Evolutionary conservation across 441 rosid species (phyloP).

Genomic region (Isatis lusitanica): DNA sequence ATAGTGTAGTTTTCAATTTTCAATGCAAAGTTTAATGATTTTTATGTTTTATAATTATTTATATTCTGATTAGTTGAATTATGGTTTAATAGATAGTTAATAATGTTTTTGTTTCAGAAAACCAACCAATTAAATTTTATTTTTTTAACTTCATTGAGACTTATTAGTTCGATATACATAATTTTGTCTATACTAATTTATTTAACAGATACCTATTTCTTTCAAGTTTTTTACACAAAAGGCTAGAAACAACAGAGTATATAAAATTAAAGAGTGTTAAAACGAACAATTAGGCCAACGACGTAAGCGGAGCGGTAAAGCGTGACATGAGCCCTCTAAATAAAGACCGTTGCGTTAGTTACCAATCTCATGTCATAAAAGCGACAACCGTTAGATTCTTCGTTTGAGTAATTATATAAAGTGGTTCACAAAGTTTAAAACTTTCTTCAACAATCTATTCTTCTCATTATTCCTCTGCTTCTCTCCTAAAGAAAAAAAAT

Average conservation of each 20-base stretch:
- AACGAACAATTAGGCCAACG: constrained; percentile 24
- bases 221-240: neutral
- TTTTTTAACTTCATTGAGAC: neutral
- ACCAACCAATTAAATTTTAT: too few relatives aligned
- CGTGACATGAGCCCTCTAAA: constrained; percentile 10
- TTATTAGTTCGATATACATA: neutral
- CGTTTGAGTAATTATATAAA: neutral
- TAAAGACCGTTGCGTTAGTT: constrained; percentile 7
- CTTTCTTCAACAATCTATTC: neutral
- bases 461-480: neutral
- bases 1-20: too few relatives aligned
- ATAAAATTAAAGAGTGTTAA: constrained; percentile 12
- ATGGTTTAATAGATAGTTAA: too few relatives aligned
- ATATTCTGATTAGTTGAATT: too few relatives aligned
- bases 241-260: neutral
- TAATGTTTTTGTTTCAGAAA: too few relatives aligned
- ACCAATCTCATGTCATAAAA: constrained; percentile 8
- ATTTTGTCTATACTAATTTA: too few relatives aligned
- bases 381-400: neutral
- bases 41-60: too few relatives aligned
- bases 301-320: constrained; percentile 23
- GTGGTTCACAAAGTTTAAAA: constrained; percentile 7
- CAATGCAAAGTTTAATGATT: too few relatives aligned
- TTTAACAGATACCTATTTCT: neutral
- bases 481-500: neutral